phyloP scores from a whole-genome alignment of 2,329 filamentous ascomycete species.

The Trichoderma atroviride region DNA sequence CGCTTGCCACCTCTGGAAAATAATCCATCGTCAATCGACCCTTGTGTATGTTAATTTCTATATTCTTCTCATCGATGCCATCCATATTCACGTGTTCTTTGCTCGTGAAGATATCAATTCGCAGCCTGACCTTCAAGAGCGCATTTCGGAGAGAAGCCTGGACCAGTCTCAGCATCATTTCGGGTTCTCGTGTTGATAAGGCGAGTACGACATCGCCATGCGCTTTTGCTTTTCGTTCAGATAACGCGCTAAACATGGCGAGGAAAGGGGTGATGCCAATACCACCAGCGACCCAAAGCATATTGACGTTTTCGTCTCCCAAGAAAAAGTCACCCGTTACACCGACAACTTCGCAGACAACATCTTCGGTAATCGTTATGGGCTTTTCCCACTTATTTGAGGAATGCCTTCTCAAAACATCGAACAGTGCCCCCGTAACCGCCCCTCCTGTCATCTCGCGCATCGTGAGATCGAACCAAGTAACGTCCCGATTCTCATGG shows the following conservation, averaged over 20 bases:
- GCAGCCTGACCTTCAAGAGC: neutral
- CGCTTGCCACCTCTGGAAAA: conserved; percentile 9
- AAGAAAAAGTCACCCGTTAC: conserved; percentile 25
- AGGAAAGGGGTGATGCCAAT: conserved; percentile 27
- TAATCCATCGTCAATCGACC: conserved; percentile 2
- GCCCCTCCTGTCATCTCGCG: conserved; percentile 25
- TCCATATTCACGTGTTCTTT: conserved; percentile 12
- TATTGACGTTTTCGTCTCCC: conserved; percentile 4
- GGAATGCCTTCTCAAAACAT: conserved; percentile 14
- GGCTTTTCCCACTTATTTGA: neutral
- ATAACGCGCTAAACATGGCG: conserved; percentile 23
- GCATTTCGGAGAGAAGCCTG: conserved; percentile 8
- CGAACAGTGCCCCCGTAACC: conserved; percentile 17
- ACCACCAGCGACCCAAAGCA: conserved; percentile 25
- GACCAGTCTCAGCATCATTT: conserved; percentile 20
- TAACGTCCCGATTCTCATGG: conserved; percentile 4
- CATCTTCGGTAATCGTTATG: conserved; percentile 4
- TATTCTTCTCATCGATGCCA: neutral
- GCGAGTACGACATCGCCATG: conserved; percentile 22
- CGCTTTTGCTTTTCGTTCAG: conserved; percentile 5
- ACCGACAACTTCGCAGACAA: conserved; percentile 17
- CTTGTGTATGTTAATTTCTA: conserved; percentile 6
- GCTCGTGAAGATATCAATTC: conserved; percentile 19
- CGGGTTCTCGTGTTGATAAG: conserved; percentile 22
- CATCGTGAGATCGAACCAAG: conserved; percentile 24